Evolutionary conservation across 2,329 filamentous ascomycete genomes (phyloP).

Genomic region (Pseudocercospora crystallina): DNA sequence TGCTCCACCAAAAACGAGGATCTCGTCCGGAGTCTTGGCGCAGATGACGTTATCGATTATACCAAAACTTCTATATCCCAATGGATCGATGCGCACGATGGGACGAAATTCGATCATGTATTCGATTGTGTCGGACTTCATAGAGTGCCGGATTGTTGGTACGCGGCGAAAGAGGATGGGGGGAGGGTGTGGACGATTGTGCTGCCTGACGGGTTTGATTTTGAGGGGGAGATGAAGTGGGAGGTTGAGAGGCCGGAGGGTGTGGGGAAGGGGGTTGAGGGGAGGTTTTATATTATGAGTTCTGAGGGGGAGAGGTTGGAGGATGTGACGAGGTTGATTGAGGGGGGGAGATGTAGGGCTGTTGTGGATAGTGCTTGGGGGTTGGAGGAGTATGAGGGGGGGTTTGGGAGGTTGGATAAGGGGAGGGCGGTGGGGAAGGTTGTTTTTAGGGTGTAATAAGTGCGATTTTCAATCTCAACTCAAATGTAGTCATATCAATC

Average conservation of each 20-base stretch:
- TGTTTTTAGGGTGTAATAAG: background rate
- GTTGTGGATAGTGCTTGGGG: conserved; percentile 3
- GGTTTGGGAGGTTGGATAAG: background rate
- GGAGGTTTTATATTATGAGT: conserved; percentile 1
- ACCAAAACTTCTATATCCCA: conserved; percentile 50
- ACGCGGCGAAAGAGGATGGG: background rate
- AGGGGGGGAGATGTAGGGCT: background rate
- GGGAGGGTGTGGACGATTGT: conserved; percentile 5
- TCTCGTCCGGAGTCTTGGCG: conserved; percentile 59
- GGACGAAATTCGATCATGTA: conserved; percentile 4
- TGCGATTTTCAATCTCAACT: no score
- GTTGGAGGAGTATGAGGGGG: conserved; percentile 2
- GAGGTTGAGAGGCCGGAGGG: background rate
- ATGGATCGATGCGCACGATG: conserved; percentile 41
- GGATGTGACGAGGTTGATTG: background rate
- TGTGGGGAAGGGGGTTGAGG: background rate
- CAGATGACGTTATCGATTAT: conserved; percentile 65
- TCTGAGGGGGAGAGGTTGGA: conserved; percentile 2
- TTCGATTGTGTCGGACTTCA: conserved; percentile 4
- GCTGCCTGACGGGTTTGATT: background rate
- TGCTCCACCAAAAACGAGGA: conserved; percentile 60
- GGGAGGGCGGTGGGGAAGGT: conserved; percentile 4
- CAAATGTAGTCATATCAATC: no score
- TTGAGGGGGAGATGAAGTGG: background rate
- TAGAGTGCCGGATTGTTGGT: background rate